phyloP scores from a whole-genome alignment of 805 yeast genomes.

The Candida golubevii region DNA sequence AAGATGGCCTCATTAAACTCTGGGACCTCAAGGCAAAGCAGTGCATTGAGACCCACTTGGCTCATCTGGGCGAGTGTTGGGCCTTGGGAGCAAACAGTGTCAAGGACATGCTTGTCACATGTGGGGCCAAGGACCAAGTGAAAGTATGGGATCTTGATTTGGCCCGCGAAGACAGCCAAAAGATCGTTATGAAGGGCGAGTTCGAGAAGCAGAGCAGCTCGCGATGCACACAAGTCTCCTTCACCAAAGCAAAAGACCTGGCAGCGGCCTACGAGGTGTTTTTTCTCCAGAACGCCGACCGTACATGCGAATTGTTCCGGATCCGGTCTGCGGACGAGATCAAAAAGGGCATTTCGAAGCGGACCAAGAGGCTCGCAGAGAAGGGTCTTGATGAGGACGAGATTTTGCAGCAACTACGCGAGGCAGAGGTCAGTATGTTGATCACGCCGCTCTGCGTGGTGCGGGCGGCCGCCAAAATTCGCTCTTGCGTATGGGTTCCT shows the following conservation, averaged over 20 bases:
- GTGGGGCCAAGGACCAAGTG: conserved; percentile 76
- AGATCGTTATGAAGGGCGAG: conserved; percentile 53
- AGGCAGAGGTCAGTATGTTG: conserved; percentile 51
- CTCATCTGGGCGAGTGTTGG: conserved; percentile 95
- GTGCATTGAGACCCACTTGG: conserved; percentile 91
- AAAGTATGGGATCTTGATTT: conserved; percentile 79
- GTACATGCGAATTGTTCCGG: conserved; percentile 75
- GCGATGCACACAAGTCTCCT: conserved; percentile 59
- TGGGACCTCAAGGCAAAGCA: conserved; percentile 92
- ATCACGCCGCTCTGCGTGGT: conserved; percentile 67
- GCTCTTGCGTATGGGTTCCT: conserved; percentile 61
- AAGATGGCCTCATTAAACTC: conserved; percentile 86
- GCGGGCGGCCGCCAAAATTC: conserved; percentile 61
- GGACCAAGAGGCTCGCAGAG: conserved; percentile 73
- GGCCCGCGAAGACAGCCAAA: conserved; percentile 43
- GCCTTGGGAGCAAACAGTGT: conserved; percentile 50
- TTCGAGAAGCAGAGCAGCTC: conserved; percentile 75
- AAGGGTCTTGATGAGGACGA: conserved; percentile 62
- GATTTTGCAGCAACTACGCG: conserved; percentile 38
- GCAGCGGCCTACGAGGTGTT: conserved; percentile 46
- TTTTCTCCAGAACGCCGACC: conserved; percentile 73
- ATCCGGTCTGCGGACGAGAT: conserved; percentile 74
- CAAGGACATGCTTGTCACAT: conserved; percentile 52
- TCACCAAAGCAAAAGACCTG: conserved; percentile 30
- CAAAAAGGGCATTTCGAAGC: conserved; percentile 66